Evolutionary conservation across 1,284 basidiomycete species (phyloP).

Genomic region (Sporisorium scitamineum): DNA sequence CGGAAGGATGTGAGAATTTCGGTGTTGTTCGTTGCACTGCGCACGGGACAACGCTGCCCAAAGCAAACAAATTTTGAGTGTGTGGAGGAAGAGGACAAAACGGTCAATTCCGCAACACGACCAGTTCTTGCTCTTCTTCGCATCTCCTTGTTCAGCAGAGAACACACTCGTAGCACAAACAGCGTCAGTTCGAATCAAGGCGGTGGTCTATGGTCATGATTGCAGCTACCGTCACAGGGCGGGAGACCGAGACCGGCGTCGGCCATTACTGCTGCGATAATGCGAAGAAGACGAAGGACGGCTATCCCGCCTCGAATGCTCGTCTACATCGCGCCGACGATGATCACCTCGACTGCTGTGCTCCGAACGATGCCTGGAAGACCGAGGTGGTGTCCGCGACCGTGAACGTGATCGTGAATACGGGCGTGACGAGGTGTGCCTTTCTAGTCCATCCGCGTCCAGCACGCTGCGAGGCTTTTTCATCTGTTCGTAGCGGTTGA

Average conservation of each 20-base stretch:
- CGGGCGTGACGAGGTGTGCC: not conserved
- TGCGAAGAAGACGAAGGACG: not conserved
- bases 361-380: not conserved
- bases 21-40: not conserved
- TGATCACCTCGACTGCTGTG: not conserved
- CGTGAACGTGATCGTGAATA: slow-evolving; percentile 8
- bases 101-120: not conserved
- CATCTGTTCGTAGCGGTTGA: slow-evolving; percentile 38
- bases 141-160: not conserved
- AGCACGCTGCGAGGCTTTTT: slow-evolving; percentile 28
- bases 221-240: not conserved
- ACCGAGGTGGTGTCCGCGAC: slow-evolving; percentile 5
- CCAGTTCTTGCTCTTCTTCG: not conserved
- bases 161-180: not conserved
- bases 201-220: not conserved
- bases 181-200: not conserved
- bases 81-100: not conserved
- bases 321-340: not conserved
- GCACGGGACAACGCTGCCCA: slow-evolving; percentile 7
- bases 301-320: not conserved
- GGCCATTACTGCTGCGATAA: slow-evolving; percentile 4
- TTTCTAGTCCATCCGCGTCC: slow-evolving; percentile 3
- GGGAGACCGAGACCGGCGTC: slow-evolving; percentile 23
- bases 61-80: not conserved
- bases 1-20: not conserved